phyloP scores from a whole-genome alignment of 2,329 filamentous ascomycete species.

The Aspergillus neoniger region DNA sequence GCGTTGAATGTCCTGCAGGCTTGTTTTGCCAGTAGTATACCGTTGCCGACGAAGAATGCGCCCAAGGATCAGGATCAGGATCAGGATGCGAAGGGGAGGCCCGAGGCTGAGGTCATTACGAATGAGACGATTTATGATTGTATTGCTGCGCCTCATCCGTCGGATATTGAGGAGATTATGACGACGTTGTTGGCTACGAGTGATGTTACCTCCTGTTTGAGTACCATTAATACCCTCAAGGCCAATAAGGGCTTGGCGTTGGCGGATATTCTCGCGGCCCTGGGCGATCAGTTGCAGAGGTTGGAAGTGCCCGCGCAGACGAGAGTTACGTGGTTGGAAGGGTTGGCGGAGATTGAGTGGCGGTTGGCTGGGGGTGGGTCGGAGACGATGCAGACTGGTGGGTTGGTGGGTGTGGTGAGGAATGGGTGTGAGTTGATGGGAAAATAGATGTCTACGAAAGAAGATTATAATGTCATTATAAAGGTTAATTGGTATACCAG shows the following conservation, averaged over 20 bases:
- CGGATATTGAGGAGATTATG: constrained; percentile 81
- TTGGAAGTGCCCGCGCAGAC: constrained; percentile 84
- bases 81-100: constrained; percentile 15
- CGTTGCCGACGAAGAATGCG: constrained; percentile 62
- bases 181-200: constrained; percentile 78
- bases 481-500: too few relatives aligned
- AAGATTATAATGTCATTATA: too few relatives aligned
- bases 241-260: constrained; percentile 80
- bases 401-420: constrained; percentile 83
- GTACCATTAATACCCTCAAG: constrained; percentile 86
- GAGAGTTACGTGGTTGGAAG: constrained; percentile 87
- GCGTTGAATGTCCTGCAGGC: constrained; percentile 95
- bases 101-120: constrained; percentile 81
- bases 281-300: constrained; percentile 79
- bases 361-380: constrained; percentile 82
- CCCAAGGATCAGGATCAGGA: constrained; percentile 56
- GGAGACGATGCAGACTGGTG: constrained; percentile 88
- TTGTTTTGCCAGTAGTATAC: constrained; percentile 89
- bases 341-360: constrained; percentile 90
- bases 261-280: constrained; percentile 86
- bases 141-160: constrained; percentile 90
- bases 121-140: constrained; percentile 95
- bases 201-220: constrained; percentile 86
- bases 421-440: constrained; percentile 77
- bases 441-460: not conserved